phyloP scores from a whole-genome alignment of 176 grass and related monocot species.

The Raddia distichophylla region DNA sequence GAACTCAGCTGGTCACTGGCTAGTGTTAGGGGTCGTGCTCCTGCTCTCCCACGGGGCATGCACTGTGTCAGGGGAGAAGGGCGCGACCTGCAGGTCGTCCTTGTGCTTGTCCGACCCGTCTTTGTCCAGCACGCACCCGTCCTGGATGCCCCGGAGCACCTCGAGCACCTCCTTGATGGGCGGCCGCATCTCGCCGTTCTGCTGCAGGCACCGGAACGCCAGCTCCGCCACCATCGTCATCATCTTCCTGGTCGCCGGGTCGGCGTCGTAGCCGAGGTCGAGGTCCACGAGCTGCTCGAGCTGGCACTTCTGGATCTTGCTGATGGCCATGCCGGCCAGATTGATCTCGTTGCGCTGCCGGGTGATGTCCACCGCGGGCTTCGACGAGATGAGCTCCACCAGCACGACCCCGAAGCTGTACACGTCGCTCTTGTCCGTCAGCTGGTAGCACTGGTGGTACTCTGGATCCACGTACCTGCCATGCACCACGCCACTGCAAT shows the following conservation, averaged over 20 bases:
- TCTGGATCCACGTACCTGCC: slow-evolving; percentile 82
- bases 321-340: slow-evolving; percentile 83
- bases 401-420: slow-evolving; percentile 92
- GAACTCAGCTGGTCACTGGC: slow-evolving; percentile 32
- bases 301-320: slow-evolving; percentile 70
- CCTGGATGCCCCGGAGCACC: slow-evolving; percentile 63
- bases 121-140: slow-evolving; percentile 21
- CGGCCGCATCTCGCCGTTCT: slow-evolving; percentile 85
- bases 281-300: slow-evolving; percentile 78
- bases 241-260: slow-evolving; percentile 63
- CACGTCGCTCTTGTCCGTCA: slow-evolving; percentile 89
- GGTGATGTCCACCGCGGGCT: slow-evolving; percentile 76
- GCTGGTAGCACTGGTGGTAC: slow-evolving; percentile 92
- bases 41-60: slow-evolving; percentile 65
- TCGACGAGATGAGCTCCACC: slow-evolving; percentile 90
- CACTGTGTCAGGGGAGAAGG: slow-evolving; percentile 63
- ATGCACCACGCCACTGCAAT: neutral
- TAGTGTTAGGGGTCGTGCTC: slow-evolving; percentile 68
- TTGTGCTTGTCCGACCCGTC: slow-evolving; percentile 45
- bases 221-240: slow-evolving; percentile 93
- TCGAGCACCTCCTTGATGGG: slow-evolving; percentile 83
- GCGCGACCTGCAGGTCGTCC: neutral
- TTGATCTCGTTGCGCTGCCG: slow-evolving; percentile 80
- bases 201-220: slow-evolving; percentile 91
- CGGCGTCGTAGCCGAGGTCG: slow-evolving; percentile 57